phyloP scores from a whole-genome alignment of 2,329 filamentous ascomycete species.

The Colletotrichum liaoningense region DNA sequence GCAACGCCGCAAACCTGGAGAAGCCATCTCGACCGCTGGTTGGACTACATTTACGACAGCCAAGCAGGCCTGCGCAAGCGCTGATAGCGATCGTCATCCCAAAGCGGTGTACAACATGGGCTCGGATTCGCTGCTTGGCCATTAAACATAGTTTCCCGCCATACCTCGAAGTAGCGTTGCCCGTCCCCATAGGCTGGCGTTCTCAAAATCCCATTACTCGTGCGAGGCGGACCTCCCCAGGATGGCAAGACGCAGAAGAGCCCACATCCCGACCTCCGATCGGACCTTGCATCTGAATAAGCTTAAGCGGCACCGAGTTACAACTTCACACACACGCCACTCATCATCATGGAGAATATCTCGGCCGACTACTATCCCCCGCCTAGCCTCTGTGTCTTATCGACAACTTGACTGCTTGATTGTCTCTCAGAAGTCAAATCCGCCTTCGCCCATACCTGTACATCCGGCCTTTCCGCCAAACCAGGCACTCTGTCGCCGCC shows the following conservation, averaged over 20 bases:
- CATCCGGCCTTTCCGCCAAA: slow-evolving; percentile 32
- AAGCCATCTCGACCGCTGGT: slow-evolving; percentile 7
- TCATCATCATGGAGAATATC: background rate
- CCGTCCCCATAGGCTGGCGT: background rate
- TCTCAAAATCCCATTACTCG: slow-evolving; percentile 24
- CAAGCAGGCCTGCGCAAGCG: slow-evolving; percentile 13
- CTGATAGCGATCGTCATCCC: slow-evolving; percentile 21
- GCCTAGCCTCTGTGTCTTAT: background rate
- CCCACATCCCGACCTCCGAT: slow-evolving; percentile 30
- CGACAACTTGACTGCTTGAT: background rate
- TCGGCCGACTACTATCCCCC: background rate
- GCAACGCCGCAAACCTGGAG: background rate
- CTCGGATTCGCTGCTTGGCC: background rate
- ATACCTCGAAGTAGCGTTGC: background rate
- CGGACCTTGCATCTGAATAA: slow-evolving; percentile 33
- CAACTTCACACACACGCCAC: background rate
- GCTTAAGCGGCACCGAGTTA: slow-evolving; percentile 25
- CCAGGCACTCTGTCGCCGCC: slow-evolving; percentile 15
- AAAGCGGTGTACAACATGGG: slow-evolving; percentile 19
- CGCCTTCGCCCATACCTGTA: background rate
- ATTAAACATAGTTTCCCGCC: slow-evolving; percentile 21
- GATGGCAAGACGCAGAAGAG: background rate
- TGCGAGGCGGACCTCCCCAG: background rate
- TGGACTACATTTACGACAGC: slow-evolving; percentile 12
- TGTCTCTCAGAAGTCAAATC: background rate